These are phyloP conservation scores for Botryotinia narcissicola DNA, from an alignment of 2,329 filamentous ascomycete genomes.

Conservation along the genomic window DNA sequence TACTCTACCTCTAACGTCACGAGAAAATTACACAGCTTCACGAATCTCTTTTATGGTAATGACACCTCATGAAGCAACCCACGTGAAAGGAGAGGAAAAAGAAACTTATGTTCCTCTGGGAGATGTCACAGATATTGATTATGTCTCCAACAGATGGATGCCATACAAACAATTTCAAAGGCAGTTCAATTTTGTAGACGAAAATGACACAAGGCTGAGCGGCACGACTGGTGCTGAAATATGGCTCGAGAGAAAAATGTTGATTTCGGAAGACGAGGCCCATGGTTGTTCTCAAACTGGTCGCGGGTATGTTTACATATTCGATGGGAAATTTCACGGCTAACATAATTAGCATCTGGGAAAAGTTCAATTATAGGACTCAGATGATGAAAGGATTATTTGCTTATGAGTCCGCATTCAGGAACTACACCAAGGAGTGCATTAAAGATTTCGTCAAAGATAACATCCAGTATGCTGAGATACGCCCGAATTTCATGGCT, in stretches of 20 bases:
- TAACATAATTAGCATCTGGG: conserved; percentile 47
- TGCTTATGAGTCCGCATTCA: conserved; percentile 63
- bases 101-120: conserved; percentile 35
- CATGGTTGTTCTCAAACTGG: conserved; percentile 49
- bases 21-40: conserved; percentile 27
- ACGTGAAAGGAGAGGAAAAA: conserved; percentile 28
- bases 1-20: conserved; percentile 47
- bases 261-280: conserved; percentile 59
- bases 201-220: conserved; percentile 34
- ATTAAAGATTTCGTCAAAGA: conserved; percentile 62
- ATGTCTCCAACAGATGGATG: conserved; percentile 48
- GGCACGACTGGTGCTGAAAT: conserved; percentile 41
- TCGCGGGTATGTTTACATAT: conserved; percentile 48
- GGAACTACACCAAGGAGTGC: conserved; percentile 56
- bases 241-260: conserved; percentile 62
- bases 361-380: conserved; percentile 66
- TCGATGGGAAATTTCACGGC: not conserved
- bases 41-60: conserved; percentile 38
- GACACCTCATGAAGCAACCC: conserved; percentile 34
- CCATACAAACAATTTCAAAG: conserved; percentile 45
- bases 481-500: conserved; percentile 66
- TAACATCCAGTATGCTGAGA: conserved; percentile 69
- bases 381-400: conserved; percentile 71
- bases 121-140: conserved; percentile 50
- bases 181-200: conserved; percentile 38